These are phyloP conservation scores for Aspergillus avenaceus DNA, from an alignment of 495 filamentous ascomycete species.

Conservation along the genomic window DNA sequence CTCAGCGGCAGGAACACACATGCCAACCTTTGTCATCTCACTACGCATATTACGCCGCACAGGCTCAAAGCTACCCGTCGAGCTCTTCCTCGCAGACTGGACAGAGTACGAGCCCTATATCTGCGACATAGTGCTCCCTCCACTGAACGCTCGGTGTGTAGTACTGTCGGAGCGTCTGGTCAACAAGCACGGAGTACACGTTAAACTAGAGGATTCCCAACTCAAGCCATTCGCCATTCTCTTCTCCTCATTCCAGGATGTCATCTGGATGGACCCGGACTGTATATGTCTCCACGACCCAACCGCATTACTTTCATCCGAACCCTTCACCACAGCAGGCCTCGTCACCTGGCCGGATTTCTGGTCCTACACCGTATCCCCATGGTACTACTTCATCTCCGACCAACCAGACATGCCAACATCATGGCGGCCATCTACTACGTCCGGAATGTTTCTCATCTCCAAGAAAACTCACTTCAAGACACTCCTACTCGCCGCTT, in stretches of 20 bases:
- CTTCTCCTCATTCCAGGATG: not conserved
- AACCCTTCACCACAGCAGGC: not conserved
- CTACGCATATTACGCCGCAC: slow-evolving; percentile 43
- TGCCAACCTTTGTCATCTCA: slow-evolving; percentile 34
- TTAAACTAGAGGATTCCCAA: not conserved
- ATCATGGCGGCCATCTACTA: slow-evolving; percentile 27
- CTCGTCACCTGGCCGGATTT: not conserved
- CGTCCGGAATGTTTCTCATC: slow-evolving; percentile 48
- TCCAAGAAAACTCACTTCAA: slow-evolving; percentile 42
- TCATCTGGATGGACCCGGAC: not conserved
- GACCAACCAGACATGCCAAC: slow-evolving; percentile 24
- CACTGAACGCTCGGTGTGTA: slow-evolving; percentile 41
- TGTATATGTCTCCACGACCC: not conserved
- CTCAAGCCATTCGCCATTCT: not conserved
- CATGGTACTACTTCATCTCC: slow-evolving; percentile 49
- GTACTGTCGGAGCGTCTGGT: slow-evolving; percentile 27
- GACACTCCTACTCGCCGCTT: slow-evolving; percentile 45
- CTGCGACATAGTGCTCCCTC: slow-evolving; percentile 40
- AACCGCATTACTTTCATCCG: not conserved
- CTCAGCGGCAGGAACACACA: slow-evolving; percentile 26
- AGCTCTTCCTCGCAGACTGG: slow-evolving; percentile 43
- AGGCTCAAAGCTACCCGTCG: slow-evolving; percentile 44
- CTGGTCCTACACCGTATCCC: too few relatives aligned
- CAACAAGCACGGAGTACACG: too few relatives aligned
- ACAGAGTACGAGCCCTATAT: slow-evolving; percentile 39